Percentiles rank a stretch among this genome's conserved stretches.
These are phyloP conservation scores for Afroboletus lepidellus DNA, from an alignment of 1,284 basidiomycete species.

Conservation along the genomic window DNA sequence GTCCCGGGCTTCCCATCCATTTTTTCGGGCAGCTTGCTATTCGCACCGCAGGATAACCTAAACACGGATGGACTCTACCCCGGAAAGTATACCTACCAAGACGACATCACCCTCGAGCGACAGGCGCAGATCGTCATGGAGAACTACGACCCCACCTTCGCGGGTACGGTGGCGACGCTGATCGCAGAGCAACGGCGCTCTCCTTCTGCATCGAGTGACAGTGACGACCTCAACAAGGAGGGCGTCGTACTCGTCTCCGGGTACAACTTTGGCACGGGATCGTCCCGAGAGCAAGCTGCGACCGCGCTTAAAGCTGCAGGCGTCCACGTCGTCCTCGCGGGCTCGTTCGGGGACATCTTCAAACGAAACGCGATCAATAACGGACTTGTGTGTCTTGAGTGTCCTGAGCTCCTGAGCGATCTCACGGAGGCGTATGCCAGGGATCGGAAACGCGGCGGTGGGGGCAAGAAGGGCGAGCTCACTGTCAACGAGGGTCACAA, in stretches of 20 bases:
- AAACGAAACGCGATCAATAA: slow-evolving; percentile 99
- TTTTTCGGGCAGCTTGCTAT: slow-evolving; percentile 86
- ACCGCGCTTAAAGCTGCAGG: slow-evolving; percentile 96
- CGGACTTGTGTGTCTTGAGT: slow-evolving; percentile 93
- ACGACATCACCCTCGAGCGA: slow-evolving; percentile 93
- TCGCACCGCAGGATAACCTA: slow-evolving; percentile 95
- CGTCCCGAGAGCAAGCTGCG: slow-evolving; percentile 97
- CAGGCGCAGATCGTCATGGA: slow-evolving; percentile 99
- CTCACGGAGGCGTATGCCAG: slow-evolving; percentile 75
- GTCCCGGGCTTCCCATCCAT: slow-evolving; percentile 79
- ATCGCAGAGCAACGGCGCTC: slow-evolving; percentile 30
- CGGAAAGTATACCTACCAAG: slow-evolving; percentile 99
- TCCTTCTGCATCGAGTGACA: slow-evolving; percentile 1
- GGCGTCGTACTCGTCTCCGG: slow-evolving; percentile 88
- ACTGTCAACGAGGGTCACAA: slow-evolving; percentile 74
- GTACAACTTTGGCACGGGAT: slow-evolving; percentile 99
- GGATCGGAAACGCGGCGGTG: slow-evolving; percentile 72
- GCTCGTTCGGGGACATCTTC: slow-evolving; percentile 98
- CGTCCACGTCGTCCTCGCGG: slow-evolving; percentile 90
- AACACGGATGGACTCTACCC: slow-evolving; percentile 99
- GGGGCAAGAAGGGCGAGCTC: slow-evolving; percentile 75
- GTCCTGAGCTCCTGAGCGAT: slow-evolving; percentile 84
- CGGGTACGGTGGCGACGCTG: slow-evolving; percentile 68
- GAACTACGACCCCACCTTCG: slow-evolving; percentile 94
- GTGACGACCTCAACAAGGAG: slow-evolving; percentile 35